Conservation (phyloP, 148 eudicot species). For the Vaccinium vitisidaea region DNA sequence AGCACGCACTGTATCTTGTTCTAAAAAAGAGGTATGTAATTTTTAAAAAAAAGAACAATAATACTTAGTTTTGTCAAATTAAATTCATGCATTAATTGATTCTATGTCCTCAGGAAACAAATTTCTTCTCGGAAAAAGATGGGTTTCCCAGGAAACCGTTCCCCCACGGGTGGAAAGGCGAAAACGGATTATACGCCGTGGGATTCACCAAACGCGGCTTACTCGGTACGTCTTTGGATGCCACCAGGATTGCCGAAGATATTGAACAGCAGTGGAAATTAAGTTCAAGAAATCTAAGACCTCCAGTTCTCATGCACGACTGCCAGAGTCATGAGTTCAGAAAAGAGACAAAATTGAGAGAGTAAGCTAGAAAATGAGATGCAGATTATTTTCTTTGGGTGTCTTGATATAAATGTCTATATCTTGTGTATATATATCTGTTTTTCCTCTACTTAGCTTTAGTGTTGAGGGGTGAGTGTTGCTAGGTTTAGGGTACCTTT, state of each 20-base stretch:
- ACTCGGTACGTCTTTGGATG: slow-evolving; percentile 61
- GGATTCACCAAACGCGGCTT: slow-evolving; percentile 74
- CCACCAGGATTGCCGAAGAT: slow-evolving; percentile 60
- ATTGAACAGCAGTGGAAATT: slow-evolving; percentile 47
- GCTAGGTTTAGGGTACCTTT: neutral
- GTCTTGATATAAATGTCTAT: neutral
- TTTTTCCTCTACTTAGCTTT: neutral
- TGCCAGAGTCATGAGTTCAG: slow-evolving; percentile 7
- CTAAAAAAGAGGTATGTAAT: neutral
- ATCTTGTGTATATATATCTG: neutral
- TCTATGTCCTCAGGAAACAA: slow-evolving; percentile 32
- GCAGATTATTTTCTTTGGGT: neutral
- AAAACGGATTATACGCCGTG: slow-evolving; percentile 63
- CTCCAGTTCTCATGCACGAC: neutral
- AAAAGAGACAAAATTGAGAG: slow-evolving; percentile 2
- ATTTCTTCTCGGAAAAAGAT: slow-evolving; percentile 57
- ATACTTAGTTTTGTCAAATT: neutral
- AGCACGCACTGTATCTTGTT: neutral
- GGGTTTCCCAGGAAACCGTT: slow-evolving; percentile 59
- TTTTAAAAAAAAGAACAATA: neutral
- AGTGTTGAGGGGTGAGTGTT: neutral
- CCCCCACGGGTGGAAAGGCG: slow-evolving; percentile 84
- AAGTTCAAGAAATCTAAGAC: slow-evolving; percentile 18
- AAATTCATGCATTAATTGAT: neutral
- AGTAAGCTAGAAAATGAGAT: neutral